Conservation (phyloP, 345 rosid species). For the Cardiospermum halicacabum region DNA sequence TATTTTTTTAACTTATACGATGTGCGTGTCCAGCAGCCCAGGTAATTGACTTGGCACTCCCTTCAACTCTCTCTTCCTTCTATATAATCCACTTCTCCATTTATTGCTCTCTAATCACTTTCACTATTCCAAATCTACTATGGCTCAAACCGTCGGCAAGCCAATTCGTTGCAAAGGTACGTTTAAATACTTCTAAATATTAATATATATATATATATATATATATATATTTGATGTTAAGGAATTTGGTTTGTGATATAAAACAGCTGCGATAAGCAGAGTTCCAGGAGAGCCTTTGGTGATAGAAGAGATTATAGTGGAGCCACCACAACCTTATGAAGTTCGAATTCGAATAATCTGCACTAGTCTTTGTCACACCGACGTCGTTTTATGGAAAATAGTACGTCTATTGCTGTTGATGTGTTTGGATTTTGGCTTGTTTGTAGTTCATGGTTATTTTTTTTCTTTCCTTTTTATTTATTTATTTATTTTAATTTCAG, state of each 20-base stretch:
- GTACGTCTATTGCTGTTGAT: background rate
- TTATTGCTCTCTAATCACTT: too few species aligned
- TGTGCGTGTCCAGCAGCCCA: too few species aligned
- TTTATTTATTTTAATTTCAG: slow-evolving; percentile 23
- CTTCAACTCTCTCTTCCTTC: too few species aligned
- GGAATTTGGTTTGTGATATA: background rate
- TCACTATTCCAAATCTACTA: too few species aligned
- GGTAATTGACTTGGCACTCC: too few species aligned
- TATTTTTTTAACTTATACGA: too few species aligned
- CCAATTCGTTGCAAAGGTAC: slow-evolving; percentile 69
- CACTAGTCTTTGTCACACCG: slow-evolving; percentile 75
- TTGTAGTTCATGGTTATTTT: background rate
- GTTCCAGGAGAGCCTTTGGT: slow-evolving; percentile 65
- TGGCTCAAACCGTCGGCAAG: slow-evolving; percentile 36
- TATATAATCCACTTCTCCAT: too few species aligned
- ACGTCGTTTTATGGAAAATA: slow-evolving; percentile 67
- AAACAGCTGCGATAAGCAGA: slow-evolving; percentile 65
- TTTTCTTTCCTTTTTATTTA: background rate
- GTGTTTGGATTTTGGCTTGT: background rate
- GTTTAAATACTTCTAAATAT: too few species aligned
- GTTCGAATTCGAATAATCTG: slow-evolving; percentile 73
- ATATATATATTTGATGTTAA: background rate
- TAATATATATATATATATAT: too few species aligned
- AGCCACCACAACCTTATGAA: slow-evolving; percentile 64
- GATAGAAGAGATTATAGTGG: slow-evolving; percentile 75